Evolutionary conservation across 768 basidiomycete species (phyloP).

Genomic region (Amanita muscaria): DNA sequence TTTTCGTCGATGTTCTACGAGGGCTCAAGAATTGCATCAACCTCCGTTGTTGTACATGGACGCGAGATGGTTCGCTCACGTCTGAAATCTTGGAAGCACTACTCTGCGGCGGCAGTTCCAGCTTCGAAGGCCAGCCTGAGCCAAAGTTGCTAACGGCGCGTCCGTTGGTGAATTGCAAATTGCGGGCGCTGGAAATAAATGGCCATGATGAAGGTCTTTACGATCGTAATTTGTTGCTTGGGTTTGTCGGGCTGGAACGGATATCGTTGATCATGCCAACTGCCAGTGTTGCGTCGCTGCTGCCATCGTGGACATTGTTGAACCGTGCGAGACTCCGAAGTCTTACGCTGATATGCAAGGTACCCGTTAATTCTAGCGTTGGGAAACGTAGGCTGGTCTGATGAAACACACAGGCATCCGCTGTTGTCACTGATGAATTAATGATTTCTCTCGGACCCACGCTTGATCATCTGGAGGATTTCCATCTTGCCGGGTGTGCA

Average conservation of each 20-base stretch:
- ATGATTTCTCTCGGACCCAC: constrained; percentile 41
- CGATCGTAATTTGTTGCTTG: constrained; percentile 39
- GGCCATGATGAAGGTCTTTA: constrained; percentile 53
- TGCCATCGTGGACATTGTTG: constrained; percentile 42
- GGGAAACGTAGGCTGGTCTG: constrained; percentile 1
- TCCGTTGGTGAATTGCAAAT: not conserved
- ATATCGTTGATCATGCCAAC: constrained; percentile 75
- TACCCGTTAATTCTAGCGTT: constrained; percentile 16
- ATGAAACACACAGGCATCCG: constrained; percentile 38
- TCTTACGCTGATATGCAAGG: constrained; percentile 67
- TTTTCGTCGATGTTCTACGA: constrained; percentile 31
- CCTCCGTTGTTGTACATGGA: constrained; percentile 65
- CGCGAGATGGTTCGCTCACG: constrained; percentile 66
- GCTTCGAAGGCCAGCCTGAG: not conserved
- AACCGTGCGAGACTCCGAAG: constrained; percentile 40
- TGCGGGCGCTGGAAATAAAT: constrained; percentile 57
- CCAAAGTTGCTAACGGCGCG: not conserved
- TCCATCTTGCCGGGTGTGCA: constrained; percentile 60
- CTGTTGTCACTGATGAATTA: constrained; percentile 47
- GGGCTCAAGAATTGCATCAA: constrained; percentile 56
- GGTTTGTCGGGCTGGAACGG: constrained; percentile 42
- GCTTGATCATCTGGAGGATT: constrained; percentile 42
- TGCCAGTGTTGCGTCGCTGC: constrained; percentile 35
- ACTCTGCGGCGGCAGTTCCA: not conserved
- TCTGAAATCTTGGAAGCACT: constrained; percentile 51